Evolutionary conservation across 2,329 filamentous ascomycete genomes (phyloP), one percentile per base, ranked within the genome.

Genomic region (Daldinia eschscholtzii): DNA sequence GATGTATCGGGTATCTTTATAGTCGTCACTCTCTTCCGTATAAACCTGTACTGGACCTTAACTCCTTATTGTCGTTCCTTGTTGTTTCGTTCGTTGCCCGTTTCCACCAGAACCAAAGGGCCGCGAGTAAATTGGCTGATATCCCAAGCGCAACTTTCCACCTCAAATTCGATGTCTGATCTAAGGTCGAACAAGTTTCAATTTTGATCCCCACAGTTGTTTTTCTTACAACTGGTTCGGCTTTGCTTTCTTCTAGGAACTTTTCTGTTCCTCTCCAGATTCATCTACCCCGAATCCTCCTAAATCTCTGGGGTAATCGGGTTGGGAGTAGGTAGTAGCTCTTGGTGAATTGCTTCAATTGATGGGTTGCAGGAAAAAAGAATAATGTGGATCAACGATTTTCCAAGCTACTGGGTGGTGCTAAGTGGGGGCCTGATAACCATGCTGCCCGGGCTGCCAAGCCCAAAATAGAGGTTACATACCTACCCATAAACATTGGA

Each of bases 351-450:
- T 23, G 20, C 20, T 23, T 23, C 20, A 23, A 23, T 23, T 23
- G 44, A 61, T 60, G 53, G 53, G 62, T 62, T 46, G 50, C 37
- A 53, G 46, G 42, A 66, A 65, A 65, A 70, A 60, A 64, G 59
- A 53, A 39, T 39, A 56, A 65, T 42, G 60, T 70, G 68, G 68
- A 65, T 70, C 65, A 63, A 65, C 42, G 52, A 65, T 68, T 57
- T 64, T 70, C 68, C 68, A 58, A 46, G 30, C 20, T 58, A 55
- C 44, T 39, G 26, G 46, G 26, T 52, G 15, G 18, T 4, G 52
- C 52, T 55, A 46, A 44, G 57, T 65, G 56, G 56, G 46, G 61
- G n/a, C n/a, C n/a, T n/a, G n/a, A n/a, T n/a, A 23, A 23, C 20
- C 20, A 23, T 23, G 20, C 20, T 23, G 20, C 20, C 20, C 20